Evolutionary conservation across 139 green algal genomes (phyloP).

Genomic region (Micromonas pusilla): DNA sequence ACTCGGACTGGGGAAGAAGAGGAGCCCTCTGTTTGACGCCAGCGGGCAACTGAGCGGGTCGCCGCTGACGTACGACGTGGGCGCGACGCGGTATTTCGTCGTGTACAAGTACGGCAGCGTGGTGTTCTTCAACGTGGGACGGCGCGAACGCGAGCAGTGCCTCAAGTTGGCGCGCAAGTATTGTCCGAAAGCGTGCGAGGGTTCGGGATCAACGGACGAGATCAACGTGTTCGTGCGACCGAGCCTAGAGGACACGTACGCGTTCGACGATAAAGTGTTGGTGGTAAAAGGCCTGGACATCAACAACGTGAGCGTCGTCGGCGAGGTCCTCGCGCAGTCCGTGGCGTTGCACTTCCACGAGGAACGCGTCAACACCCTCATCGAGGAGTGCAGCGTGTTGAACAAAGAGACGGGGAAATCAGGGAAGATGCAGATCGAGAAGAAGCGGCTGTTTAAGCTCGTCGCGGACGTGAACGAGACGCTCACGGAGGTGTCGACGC

Average conservation of each 20-base stretch:
- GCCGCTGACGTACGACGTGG: neutral
- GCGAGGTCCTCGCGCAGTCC: conserved; percentile 43
- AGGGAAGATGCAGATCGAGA: conserved; percentile 44
- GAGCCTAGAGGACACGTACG: conserved; percentile 32
- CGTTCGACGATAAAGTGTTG: conserved; percentile 33
- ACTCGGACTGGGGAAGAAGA: neutral
- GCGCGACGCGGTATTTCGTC: conserved; percentile 32
- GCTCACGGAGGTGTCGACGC: conserved; percentile 46
- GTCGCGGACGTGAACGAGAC: conserved; percentile 47
- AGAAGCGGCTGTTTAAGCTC: conserved; percentile 49
- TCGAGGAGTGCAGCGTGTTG: conserved; percentile 42
- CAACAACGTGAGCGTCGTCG: conserved; percentile 50
- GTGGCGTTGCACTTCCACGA: conserved; percentile 49
- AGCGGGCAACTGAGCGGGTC: neutral
- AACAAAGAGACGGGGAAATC: conserved; percentile 47
- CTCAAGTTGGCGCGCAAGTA: conserved; percentile 27
- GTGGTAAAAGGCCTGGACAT: conserved; percentile 42
- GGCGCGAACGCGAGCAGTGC: conserved; percentile 21
- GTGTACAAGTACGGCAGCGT: conserved; percentile 43
- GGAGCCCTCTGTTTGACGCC: neutral
- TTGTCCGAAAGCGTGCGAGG: conserved; percentile 3
- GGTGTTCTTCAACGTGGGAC: conserved; percentile 45
- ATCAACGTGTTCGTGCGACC: conserved; percentile 41
- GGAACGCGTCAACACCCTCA: conserved; percentile 41
- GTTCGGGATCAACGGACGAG: conserved; percentile 29